Evolutionary conservation across 2,329 filamentous ascomycete species (phyloP), one percentile per base, ranked within the genome.

Genomic region (Aureobasidium lini): DNA sequence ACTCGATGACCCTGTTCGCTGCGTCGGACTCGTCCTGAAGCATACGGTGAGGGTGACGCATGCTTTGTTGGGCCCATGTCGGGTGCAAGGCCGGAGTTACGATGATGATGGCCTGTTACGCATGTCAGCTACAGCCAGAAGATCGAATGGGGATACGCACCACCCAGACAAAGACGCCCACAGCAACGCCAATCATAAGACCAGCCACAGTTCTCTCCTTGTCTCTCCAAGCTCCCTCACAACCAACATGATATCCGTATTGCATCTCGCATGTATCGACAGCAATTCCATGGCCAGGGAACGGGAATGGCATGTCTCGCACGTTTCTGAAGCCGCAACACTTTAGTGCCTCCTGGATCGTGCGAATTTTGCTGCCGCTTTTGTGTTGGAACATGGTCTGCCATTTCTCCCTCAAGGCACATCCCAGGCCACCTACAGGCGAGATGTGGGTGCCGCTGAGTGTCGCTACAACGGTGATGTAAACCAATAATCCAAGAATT

Each of bases 291-390:
- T 70, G 63, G 57, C 73, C 59, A 57, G 76, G 75, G 61, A 87
- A 88, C 0, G 87, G 87, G 75, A 80, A 89, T 0, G 81, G 80
- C 64, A 80, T 81, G 66, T 90, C 85, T 32, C 68, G 70, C 31
- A 82, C 68, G 4, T 75, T 79, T 59, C 77, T 77, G 36, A 88
- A 75, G 0, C 87, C 87, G 64, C 87, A 90, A 73, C 87, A 90
- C 7, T 79, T 68, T 34, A 88, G 79, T 0, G 78, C 70, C 67
- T 90, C 84, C 66, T 90, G 87, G 53, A 90, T 85, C 1, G 72
- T 70, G 43, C 77, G 74, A 60, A 90, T 80, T 1, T 76, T 70
- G 5, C 67, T 66, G 0, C 63, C 76, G 58, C 88, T 75, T 61
- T 84, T 82, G 0, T 66, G 64, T 0, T 64, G 69, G 65, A 77